Conservation (phyloP, 306 rosid genomes). For the Abrus pulchellus region DNA sequence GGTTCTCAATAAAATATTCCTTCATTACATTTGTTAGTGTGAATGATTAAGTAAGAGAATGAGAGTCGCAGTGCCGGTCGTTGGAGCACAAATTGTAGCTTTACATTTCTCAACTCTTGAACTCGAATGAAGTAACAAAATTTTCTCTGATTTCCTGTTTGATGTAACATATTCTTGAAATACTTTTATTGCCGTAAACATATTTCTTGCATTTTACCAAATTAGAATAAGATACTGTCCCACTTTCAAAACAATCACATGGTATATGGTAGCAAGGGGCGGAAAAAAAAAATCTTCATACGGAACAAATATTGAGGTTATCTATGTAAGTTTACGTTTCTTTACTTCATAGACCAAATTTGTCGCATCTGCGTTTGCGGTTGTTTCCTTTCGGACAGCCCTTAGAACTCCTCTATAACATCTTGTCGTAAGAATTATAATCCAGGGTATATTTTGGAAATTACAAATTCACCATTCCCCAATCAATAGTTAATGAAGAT, state of each 20-base stretch:
- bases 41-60: neutral
- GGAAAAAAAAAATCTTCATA: neutral
- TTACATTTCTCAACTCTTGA: slow-evolving; percentile 7
- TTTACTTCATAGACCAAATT: neutral
- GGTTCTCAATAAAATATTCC: slow-evolving; percentile 42
- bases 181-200: neutral
- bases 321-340: neutral
- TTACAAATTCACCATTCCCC: neutral
- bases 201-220: neutral
- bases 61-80: neutral
- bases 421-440: neutral
- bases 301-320: neutral
- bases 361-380: neutral
- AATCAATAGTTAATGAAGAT: neutral
- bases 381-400: neutral
- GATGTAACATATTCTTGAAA: neutral
- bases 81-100: slow-evolving; percentile 36
- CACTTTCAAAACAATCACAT: neutral
- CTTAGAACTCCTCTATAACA: neutral
- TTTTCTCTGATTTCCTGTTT: slow-evolving; percentile 8
- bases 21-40: slow-evolving; percentile 1
- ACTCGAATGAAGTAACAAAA: neutral
- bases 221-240: neutral
- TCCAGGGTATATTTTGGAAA: neutral
- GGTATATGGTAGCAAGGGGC: neutral